Percentiles rank a stretch among this genome's conserved stretches.
Conservation (phyloP, 148 eudicot species). For the Tetragonia tetragonoides region DNA sequence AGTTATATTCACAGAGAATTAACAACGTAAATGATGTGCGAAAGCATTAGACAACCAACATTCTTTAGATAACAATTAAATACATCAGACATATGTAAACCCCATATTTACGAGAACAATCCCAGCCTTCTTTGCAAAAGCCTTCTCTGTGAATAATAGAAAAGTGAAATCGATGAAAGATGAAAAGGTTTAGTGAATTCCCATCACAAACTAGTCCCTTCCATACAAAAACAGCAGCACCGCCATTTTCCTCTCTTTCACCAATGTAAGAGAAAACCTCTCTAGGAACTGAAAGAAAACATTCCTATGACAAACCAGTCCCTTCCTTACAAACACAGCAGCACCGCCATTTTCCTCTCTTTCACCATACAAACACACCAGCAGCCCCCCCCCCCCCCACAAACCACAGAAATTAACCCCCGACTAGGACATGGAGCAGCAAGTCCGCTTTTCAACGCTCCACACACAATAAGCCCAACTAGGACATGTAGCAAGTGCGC, state of each 20-base stretch:
- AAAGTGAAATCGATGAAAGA: background rate
- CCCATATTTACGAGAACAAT: background rate
- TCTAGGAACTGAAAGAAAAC: background rate
- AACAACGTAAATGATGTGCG: background rate
- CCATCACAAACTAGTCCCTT: background rate
- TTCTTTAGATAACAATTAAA: background rate
- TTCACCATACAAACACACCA: background rate
- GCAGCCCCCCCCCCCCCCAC: too few species aligned
- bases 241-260: background rate
- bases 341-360: background rate
- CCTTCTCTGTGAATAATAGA: background rate
- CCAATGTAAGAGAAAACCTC: background rate
- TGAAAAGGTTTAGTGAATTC: background rate
- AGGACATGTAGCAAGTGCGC: background rate
- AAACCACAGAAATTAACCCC: too few species aligned
- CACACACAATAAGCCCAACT: background rate
- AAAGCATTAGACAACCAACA: background rate
- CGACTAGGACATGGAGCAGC: too few species aligned
- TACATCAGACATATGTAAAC: background rate
- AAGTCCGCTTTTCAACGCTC: too few species aligned
- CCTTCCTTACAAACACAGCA: background rate
- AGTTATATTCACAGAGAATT: background rate
- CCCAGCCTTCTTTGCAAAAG: background rate
- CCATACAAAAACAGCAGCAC: background rate
- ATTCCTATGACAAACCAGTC: background rate